These are phyloP conservation scores for Gliomastix tumulicola DNA, from an alignment of 2,329 filamentous ascomycete genomes.

Conservation along the genomic window DNA sequence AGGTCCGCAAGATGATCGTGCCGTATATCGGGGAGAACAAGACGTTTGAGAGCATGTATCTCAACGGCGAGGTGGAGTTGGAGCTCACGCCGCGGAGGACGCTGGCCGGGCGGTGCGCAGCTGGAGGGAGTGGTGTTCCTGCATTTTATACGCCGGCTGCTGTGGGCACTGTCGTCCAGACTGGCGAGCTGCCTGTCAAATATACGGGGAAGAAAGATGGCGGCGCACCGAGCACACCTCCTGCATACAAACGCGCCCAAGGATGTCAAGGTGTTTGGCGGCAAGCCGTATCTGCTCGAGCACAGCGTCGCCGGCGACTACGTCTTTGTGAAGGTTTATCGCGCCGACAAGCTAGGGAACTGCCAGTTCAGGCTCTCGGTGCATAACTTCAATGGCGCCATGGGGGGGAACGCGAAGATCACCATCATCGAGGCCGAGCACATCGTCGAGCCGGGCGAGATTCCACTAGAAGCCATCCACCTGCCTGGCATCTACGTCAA, in stretches of 20 bases:
- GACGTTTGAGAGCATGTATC: slow-evolving; percentile 64
- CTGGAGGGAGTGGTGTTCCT: slow-evolving; percentile 69
- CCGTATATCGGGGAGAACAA: slow-evolving; percentile 77
- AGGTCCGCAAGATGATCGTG: slow-evolving; percentile 65
- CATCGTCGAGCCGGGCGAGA: slow-evolving; percentile 68
- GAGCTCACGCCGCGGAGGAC: slow-evolving; percentile 74
- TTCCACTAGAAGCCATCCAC: slow-evolving; percentile 68
- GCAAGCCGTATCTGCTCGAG: slow-evolving; percentile 70
- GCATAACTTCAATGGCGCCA: slow-evolving; percentile 59
- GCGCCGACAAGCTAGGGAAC: slow-evolving; percentile 70
- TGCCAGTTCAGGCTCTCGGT: slow-evolving; percentile 75
- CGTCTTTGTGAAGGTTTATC: slow-evolving; percentile 70
- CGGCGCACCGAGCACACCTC: slow-evolving; percentile 33
- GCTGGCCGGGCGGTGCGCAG: slow-evolving; percentile 64
- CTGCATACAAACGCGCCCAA: slow-evolving; percentile 37
- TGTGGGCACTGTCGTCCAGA: slow-evolving; percentile 57
- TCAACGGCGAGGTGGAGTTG: slow-evolving; percentile 66
- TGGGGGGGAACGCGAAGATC: slow-evolving; percentile 73
- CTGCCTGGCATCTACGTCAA: slow-evolving; percentile 80
- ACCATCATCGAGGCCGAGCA: slow-evolving; percentile 83
- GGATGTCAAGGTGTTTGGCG: slow-evolving; percentile 50
- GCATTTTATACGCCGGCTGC: slow-evolving; percentile 77
- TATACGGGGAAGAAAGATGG: slow-evolving; percentile 52
- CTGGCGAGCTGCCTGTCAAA: slow-evolving; percentile 59
- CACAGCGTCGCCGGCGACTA: slow-evolving; percentile 69